phyloP scores from a whole-genome alignment of 2,329 filamentous ascomycete genomes.

The Sphaerulina vaccinii region DNA sequence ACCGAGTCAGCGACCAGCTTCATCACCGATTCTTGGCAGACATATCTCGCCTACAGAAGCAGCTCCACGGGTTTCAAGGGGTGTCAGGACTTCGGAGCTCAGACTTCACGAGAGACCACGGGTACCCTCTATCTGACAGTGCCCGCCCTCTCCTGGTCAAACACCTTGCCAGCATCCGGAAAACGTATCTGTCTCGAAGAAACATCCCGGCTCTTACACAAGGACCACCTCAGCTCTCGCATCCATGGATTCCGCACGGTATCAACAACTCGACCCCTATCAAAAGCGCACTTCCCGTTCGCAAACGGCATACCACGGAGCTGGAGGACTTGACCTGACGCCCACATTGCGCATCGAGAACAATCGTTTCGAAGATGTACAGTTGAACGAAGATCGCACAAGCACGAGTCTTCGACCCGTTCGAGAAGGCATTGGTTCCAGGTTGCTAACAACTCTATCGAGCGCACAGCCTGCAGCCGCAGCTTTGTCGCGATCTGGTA shows the following conservation, averaged over 20 bases:
- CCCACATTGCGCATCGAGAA: slow-evolving; percentile 11
- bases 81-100: neutral
- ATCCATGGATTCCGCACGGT: slow-evolving; percentile 13
- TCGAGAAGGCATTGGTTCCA: slow-evolving; percentile 29
- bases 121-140: neutral
- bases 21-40: slow-evolving; percentile 3
- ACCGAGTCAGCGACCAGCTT: slow-evolving; percentile 2
- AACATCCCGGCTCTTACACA: slow-evolving; percentile 3
- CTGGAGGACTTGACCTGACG: slow-evolving; percentile 22
- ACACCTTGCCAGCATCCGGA: slow-evolving; percentile 1
- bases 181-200: neutral
- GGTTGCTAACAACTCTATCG: slow-evolving; percentile 31
- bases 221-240: slow-evolving; percentile 9
- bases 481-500: slow-evolving; percentile 32
- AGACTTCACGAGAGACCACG: neutral
- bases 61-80: neutral
- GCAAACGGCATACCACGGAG: slow-evolving; percentile 29
- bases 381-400: slow-evolving; percentile 14
- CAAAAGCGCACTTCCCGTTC: slow-evolving; percentile 1
- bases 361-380: slow-evolving; percentile 11
- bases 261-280: slow-evolving; percentile 15
- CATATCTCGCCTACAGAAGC: neutral
- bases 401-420: slow-evolving; percentile 17
- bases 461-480: slow-evolving; percentile 32
- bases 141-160: neutral